Conservation (phyloP, 257 asterid species). For the Solanum pimpinellifolium region DNA sequence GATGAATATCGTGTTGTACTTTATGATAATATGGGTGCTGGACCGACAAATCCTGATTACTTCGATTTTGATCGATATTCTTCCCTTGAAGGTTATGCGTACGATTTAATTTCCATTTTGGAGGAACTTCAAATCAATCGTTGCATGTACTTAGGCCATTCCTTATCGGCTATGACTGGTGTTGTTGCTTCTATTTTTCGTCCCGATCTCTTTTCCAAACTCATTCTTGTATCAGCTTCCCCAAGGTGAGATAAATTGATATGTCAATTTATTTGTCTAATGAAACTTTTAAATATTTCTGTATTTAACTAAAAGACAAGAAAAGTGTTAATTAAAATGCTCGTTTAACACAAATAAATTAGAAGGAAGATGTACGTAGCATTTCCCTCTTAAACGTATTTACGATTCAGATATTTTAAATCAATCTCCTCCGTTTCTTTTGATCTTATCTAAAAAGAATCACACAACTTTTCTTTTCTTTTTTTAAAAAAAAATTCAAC, state of each 20-base stretch:
- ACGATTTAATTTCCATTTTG: conserved; percentile 25
- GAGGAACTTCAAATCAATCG: conserved; percentile 19
- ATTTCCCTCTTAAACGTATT: background rate
- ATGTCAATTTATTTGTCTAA: too few relatives aligned
- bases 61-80: conserved; percentile 34
- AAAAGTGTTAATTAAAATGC: too few relatives aligned
- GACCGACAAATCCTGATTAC: conserved; percentile 42
- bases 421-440: background rate
- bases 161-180: conserved; percentile 32
- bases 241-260: conserved; percentile 12
- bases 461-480: background rate
- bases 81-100: conserved; percentile 31
- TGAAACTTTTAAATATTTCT: too few relatives aligned
- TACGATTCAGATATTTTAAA: background rate
- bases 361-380: background rate
- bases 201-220: conserved; percentile 32
- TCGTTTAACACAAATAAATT: too few relatives aligned
- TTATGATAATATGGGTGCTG: conserved; percentile 44
- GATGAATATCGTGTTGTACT: conserved; percentile 20
- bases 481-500: background rate
- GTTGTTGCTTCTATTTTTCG: conserved; percentile 27
- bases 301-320: background rate
- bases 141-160: conserved; percentile 30
- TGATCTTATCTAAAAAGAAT: background rate
- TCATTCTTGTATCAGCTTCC: conserved; percentile 21